Base-by-base conservation (phyloP, 2,329 filamentous ascomycete genomes). In the Talaromyces sp. region DNA sequence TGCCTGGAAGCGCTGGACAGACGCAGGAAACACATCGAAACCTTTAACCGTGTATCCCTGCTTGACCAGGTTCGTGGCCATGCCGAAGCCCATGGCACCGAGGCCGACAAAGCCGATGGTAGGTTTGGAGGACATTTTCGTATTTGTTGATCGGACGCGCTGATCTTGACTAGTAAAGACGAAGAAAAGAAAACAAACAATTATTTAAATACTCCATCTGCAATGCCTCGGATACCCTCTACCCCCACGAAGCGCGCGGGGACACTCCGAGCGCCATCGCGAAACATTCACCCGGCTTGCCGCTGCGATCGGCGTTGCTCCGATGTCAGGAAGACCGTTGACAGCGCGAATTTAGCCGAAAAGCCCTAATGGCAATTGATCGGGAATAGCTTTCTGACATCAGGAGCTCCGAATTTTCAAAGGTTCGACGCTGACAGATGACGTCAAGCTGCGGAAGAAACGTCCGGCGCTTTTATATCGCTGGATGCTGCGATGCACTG, bases 11-110 rank as follows among this genome's bases (percentile, higher is more conserved):
- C 82, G 83, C 60, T 88, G 84, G 36, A 91, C 81, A 0, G 88
- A 86, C 6, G 88, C 86, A 2, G 78, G 78, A 77, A 84, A 91
- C 47, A 91, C 84, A 69, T 92, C 89, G 71, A 86, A 92, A 60
- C 89, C 89, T 25, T 84, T 87, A 27, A 92, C 88, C 28, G 77
- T 63, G 73, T 88, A 90, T 62, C 87, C 87, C 65, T 84, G 77
- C 66, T 86, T 85, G 68, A 91, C 79, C 53, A 92, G 83, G 71
- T 91, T 83, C 63, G 85, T 89, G 65, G 89, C 89, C 89, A 92
- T 92, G 71, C 89, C 89, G 72, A 91, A 89, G 71, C 89, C 89
- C 89, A 92, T 92, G 75, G 89, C 89, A 61, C 89, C 89, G 3
- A 92, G 86, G 79, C 89, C 89, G 65, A 89, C 87, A 75, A 91